Base-by-base conservation (phyloP, 352 stramenopile genomes). In the Globisporangium cystogenes region DNA sequence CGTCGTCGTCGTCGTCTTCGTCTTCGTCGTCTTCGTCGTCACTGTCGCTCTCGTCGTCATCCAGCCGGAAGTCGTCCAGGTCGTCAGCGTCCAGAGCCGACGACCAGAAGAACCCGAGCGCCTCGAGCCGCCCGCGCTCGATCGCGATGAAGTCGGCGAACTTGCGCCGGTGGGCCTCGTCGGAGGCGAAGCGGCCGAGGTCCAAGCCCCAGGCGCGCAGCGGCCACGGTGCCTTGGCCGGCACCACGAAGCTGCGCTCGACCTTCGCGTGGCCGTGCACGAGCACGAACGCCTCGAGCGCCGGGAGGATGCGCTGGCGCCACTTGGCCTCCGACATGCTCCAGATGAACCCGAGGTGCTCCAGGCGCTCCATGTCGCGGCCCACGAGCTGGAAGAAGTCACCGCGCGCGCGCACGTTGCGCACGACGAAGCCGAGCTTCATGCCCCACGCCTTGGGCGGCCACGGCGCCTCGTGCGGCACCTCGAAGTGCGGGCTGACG, bases 281-380 rank as follows among this genome's bases (percentile, higher is more conserved):
- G 4, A 48, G 50, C 12, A 77, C 64, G 39, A 86, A 90, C 0
- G 57, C 70, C 23, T 64, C 43, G 14, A 90, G 59, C 8, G 70
- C 57, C 21, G 74, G 76, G 7, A 89, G 40, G 24, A 88, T 58
- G 24, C 60, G 53, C 21, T 69, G 51, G 12, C 60, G 58, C 76
- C 76, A 90, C 50, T 70, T 82, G 37, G 51, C 47, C 23, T 74
- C 72, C 26, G 51, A 37, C 11, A 60, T 46, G 36, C 74, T 79
- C 73, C 76, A 88, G 12, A 82, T 63, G 53, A 90, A 87, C 5
- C 62, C 74, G 2, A 90, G 68, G 8, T 62, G 42, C 18, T 86
- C 65, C 3, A 88, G 64, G 12, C 55, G 62, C 27, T 73, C 61
- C 43, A 61, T 57, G 48, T 84, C 72, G 35, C 65, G 63, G n/a